Evolutionary conservation across 257 asterid species (phyloP), one percentile per base, ranked within the genome.

Genomic region (Solanum tarijense): DNA sequence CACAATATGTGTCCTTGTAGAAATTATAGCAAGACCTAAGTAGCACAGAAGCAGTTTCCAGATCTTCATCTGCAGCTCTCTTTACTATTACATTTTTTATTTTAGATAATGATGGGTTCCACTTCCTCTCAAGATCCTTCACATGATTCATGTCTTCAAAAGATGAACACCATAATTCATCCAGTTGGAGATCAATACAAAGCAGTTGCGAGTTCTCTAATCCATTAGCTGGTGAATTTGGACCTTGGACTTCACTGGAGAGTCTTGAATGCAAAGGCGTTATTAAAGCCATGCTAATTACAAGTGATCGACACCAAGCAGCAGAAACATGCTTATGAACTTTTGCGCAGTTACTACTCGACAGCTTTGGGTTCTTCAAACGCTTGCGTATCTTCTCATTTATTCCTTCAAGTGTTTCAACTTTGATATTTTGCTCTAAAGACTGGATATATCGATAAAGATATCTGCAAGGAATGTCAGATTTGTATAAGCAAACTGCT

Each of bases 261-360:
- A 86, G 91, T 89, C 96, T 93, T 23, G 98, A 93, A 87, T 94
- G 99, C 93, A 96, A 88, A 32, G 99, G 99, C 46, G 98, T 97
- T 75, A 96, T 90, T 87, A 95, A 87, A 78, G 98, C 98, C 99
- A 97, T 95, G 93, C 95, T 95, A 68, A 97, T 93, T 86, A 97
- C 99, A 46, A 97, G 98, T 76, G 99, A 93, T 88, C 98, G 93
- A 89, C 99, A 97, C 99, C 99, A 97, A 91, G 99, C 98, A 88
- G 96, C 94, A 62, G 98, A 97, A 78, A 97, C 98, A 76, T 92
- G 97, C 90, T 94, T 95, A 85, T 95, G 95, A 84, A 96, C 94
- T 93, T 92, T 95, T 43, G 98, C 94, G 27, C 90, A 91, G 92
- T 91, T 91, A 88, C 98, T 93, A 86, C 93, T 96, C 6, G 99